These are phyloP conservation scores for Verbascum thapsus DNA, from an alignment of 257 asterid genomes.

Conservation along the genomic window DNA sequence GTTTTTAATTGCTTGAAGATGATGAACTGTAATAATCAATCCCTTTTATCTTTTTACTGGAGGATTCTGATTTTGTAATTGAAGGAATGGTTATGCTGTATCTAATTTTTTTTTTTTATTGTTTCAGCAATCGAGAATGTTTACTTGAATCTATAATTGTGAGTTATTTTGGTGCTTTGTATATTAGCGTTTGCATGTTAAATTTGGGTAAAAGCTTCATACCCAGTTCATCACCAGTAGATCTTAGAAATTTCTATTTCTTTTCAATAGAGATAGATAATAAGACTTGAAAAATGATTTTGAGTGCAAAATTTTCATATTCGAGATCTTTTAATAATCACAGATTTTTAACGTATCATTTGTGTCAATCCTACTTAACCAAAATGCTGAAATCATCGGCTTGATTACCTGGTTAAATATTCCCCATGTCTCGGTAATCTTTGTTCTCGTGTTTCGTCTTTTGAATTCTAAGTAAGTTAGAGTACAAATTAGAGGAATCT, in stretches of 20 bases:
- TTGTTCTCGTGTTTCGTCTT: not conserved
- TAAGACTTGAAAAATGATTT: too few relatives aligned
- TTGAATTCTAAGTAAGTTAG: not conserved
- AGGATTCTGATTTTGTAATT: not conserved
- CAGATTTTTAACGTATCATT: too few relatives aligned
- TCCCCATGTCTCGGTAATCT: not conserved
- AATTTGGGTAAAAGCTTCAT: too few relatives aligned
- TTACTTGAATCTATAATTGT: not conserved
- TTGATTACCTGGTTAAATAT: not conserved
- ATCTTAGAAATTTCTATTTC: too few relatives aligned
- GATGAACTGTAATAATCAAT: too few relatives aligned
- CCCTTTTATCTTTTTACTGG: not conserved
- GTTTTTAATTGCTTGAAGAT: constrained; percentile 8
- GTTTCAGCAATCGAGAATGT: constrained; percentile 2
- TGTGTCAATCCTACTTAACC: not conserved
- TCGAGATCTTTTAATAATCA: too few relatives aligned
- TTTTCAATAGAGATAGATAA: too few relatives aligned
- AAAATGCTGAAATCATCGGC: not conserved
- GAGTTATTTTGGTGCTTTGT: not conserved
- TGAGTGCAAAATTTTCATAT: not conserved
- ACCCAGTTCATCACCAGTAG: too few relatives aligned
- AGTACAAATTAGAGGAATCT: not conserved
- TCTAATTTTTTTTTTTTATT: not conserved
- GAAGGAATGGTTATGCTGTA: not conserved
- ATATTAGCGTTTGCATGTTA: constrained; percentile 3